These are phyloP conservation scores for Trichoderma sp. DNA, from an alignment of 2,329 filamentous ascomycete genomes.

Conservation along the genomic window DNA sequence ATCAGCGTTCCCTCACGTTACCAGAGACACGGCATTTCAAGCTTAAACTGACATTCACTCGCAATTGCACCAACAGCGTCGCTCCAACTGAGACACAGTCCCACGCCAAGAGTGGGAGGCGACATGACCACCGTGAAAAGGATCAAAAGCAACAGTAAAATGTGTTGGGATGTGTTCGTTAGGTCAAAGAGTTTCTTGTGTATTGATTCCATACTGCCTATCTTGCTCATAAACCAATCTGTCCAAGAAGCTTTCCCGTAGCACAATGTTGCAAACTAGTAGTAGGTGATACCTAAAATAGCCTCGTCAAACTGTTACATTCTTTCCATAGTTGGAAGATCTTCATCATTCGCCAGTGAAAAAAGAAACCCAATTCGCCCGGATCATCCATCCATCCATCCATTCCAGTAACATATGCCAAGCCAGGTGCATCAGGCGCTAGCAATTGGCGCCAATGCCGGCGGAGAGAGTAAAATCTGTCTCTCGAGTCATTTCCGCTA, in stretches of 20 bases:
- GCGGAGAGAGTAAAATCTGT: background rate
- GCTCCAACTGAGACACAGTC: background rate
- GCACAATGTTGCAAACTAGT: slow-evolving; percentile 10
- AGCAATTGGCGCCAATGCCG: slow-evolving; percentile 3
- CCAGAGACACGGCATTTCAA: slow-evolving; percentile 17
- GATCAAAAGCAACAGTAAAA: background rate
- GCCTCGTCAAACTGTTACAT: slow-evolving; percentile 3
- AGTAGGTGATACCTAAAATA: background rate
- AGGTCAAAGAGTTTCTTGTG: background rate
- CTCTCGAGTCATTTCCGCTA: background rate
- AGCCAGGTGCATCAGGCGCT: slow-evolving; percentile 10
- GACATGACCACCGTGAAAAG: background rate
- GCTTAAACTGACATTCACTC: slow-evolving; percentile 19
- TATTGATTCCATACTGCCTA: slow-evolving; percentile 6
- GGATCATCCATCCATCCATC: background rate
- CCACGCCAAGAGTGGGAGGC: background rate
- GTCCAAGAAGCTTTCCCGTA: background rate
- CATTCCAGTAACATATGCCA: slow-evolving; percentile 18
- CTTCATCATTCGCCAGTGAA: background rate
- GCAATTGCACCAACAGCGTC: background rate
- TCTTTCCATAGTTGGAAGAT: slow-evolving; percentile 1
- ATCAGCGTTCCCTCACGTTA: background rate
- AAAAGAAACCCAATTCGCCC: slow-evolving; percentile 5
- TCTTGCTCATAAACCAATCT: background rate
- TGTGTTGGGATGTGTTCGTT: background rate